Conservation (phyloP, 1,284 basidiomycete species). For the Cutaneotrichosporon sp. region DNA sequence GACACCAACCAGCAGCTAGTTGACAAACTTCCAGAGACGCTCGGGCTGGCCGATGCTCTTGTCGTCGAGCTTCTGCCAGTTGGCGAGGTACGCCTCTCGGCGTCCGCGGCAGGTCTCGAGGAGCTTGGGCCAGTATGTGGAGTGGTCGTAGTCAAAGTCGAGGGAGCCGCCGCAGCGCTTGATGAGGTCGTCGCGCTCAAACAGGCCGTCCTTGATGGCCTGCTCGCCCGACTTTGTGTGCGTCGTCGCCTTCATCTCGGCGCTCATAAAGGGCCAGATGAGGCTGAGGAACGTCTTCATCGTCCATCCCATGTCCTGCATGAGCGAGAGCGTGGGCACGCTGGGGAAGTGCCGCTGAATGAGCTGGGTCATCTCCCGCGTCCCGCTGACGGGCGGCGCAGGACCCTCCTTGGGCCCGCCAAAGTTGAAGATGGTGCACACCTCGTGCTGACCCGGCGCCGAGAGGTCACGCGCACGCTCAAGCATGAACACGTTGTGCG, state of each 20-base stretch:
- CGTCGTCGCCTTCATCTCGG: constrained; percentile 30
- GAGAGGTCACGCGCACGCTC: constrained; percentile 42
- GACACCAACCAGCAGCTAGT: background rate
- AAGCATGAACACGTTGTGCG: constrained; percentile 30
- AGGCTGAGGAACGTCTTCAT: constrained; percentile 37
- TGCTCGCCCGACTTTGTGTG: constrained; percentile 23
- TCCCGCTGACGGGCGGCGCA: constrained; percentile 25
- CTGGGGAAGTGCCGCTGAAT: constrained; percentile 33
- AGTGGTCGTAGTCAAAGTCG: constrained; percentile 30
- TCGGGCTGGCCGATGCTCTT: constrained; percentile 28
- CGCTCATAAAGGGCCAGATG: constrained; percentile 44
- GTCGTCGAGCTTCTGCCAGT: constrained; percentile 26
- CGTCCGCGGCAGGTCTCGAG: constrained; percentile 22
- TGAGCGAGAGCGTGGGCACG: constrained; percentile 27
- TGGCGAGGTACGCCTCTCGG: constrained; percentile 21
- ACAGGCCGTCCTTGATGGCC: constrained; percentile 21
- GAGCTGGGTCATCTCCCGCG: constrained; percentile 26
- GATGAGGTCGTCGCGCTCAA: constrained; percentile 20
- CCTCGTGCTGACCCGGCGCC: constrained; percentile 27
- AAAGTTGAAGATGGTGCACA: constrained; percentile 39
- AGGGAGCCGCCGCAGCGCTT: constrained; percentile 33
- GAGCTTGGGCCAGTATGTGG: constrained; percentile 33
- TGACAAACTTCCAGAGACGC: constrained; percentile 24
- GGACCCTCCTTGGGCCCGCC: constrained; percentile 38
- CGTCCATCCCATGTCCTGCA: constrained; percentile 39